A percentile compares a stretch with the other conserved stretches of the same genome.
Conservation (phyloP, 345 rosid species). For the Ceriops tagal region DNA sequence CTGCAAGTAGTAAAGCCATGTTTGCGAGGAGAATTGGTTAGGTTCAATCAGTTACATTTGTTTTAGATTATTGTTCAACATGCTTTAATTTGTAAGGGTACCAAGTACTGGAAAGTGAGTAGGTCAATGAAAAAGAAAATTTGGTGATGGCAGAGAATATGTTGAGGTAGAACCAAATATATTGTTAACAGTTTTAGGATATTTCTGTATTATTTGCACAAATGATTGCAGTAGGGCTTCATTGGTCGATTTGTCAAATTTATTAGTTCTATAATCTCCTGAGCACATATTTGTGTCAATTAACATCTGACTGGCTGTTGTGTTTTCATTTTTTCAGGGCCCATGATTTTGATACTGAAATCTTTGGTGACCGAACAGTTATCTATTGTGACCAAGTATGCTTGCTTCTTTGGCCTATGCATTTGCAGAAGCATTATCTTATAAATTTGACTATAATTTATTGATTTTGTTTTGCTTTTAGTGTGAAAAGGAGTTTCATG, state of each 20-base stretch:
- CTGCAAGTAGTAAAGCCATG: too few relatives aligned
- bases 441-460: not conserved
- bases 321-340: slow-evolving; percentile 41
- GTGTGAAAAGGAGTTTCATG: slow-evolving; percentile 85
- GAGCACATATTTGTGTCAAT: not conserved
- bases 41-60: too few relatives aligned
- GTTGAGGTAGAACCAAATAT: too few relatives aligned
- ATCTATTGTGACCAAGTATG: slow-evolving; percentile 95
- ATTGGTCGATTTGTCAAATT: not conserved
- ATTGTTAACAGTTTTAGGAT: too few relatives aligned
- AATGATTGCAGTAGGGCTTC: not conserved
- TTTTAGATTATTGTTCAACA: too few relatives aligned
- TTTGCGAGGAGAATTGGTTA: too few relatives aligned
- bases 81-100: too few relatives aligned
- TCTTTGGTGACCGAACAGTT: slow-evolving; percentile 79
- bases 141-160: too few relatives aligned
- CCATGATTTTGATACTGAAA: slow-evolving; percentile 65
- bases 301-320: slow-evolving; percentile 1
- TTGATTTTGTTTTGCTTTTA: slow-evolving; percentile 27
- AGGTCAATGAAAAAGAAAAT: too few relatives aligned
- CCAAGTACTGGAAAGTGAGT: too few relatives aligned
- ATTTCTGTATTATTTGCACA: not conserved
- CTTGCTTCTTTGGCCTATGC: slow-evolving; percentile 16
- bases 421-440: not conserved
- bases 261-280: not conserved